A percentile compares a stretch with the other conserved stretches of the same genome.
Evolutionary conservation across 2,329 filamentous ascomycete species (phyloP).

Genomic region (Fusarium phyllophilum): DNA sequence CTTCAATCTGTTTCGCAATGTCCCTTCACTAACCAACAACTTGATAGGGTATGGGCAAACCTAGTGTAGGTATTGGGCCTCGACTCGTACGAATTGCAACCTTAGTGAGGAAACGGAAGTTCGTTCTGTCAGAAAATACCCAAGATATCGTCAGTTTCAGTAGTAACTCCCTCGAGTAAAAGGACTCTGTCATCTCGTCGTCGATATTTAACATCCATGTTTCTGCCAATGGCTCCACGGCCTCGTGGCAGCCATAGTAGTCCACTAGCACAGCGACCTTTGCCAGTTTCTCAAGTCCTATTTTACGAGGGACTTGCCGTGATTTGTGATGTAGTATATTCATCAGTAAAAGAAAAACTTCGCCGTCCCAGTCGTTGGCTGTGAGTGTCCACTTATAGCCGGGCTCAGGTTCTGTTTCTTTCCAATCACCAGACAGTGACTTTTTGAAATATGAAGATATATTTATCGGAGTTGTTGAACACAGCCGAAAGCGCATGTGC

Average conservation of each 20-base stretch:
- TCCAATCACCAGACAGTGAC: not conserved
- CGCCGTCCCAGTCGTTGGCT: not conserved
- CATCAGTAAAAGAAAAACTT: not conserved
- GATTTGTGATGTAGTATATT: not conserved
- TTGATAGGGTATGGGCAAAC: not conserved
- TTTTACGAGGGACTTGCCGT: fast-evolving
- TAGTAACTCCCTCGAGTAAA: not conserved
- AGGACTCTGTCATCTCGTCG: fast-evolving
- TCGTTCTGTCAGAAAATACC: not conserved
- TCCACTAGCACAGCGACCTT: not conserved
- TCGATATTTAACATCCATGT: not conserved
- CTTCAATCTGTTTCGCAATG: fast-evolving
- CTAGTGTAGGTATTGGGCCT: not conserved
- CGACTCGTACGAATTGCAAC: not conserved
- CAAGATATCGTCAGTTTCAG: not conserved
- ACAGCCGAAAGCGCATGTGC: not conserved
- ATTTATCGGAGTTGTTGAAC: not conserved
- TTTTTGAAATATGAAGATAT: not conserved
- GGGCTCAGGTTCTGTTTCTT: not conserved
- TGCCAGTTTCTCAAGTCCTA: not conserved
- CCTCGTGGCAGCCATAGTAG: not conserved
- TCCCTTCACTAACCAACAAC: not conserved
- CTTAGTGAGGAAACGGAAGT: fast-evolving
- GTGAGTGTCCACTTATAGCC: not conserved
- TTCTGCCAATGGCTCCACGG: not conserved